A percentile compares a stretch with the other conserved stretches of the same genome.
phyloP scores from a whole-genome alignment of 1,139 yeast genomes.

The Kluyveromyces sp. region DNA sequence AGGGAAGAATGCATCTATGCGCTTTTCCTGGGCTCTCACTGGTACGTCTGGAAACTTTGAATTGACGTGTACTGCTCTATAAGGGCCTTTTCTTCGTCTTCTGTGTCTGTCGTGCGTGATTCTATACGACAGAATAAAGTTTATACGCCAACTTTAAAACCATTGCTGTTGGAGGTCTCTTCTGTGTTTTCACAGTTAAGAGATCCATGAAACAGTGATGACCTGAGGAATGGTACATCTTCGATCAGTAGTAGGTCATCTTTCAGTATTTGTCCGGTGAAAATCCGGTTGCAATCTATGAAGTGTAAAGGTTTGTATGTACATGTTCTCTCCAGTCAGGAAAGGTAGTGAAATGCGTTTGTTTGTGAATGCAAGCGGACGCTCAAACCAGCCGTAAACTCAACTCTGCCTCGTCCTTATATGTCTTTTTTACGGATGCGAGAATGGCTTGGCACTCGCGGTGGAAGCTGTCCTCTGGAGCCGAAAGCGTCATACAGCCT shows the following conservation, averaged over 20 bases:
- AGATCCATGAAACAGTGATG: conserved; percentile 89
- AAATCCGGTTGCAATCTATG: neutral
- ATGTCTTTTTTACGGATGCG: neutral
- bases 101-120: neutral
- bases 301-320: neutral
- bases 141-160: conserved; percentile 58
- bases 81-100: neutral
- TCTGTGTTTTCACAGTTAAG: conserved; percentile 39
- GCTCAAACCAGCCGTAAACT: conserved; percentile 6
- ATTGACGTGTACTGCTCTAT: neutral
- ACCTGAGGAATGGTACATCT: conserved; percentile 80
- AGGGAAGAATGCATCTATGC: neutral
- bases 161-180: conserved; percentile 93
- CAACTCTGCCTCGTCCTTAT: neutral
- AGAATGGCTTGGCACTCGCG: neutral
- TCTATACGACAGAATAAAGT: conserved; percentile 6
- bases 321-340: neutral
- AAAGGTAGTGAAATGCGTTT: neutral
- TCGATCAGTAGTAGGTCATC: no score
- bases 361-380: neutral
- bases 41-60: conserved; percentile 1
- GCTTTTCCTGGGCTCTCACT: neutral
- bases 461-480: neutral
- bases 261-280: no score
- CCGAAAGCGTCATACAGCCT: neutral